Percentiles rank a stretch among this genome's conserved stretches.
phyloP scores from a whole-genome alignment of 164 flowering plant genomes.

The Santalum album region DNA sequence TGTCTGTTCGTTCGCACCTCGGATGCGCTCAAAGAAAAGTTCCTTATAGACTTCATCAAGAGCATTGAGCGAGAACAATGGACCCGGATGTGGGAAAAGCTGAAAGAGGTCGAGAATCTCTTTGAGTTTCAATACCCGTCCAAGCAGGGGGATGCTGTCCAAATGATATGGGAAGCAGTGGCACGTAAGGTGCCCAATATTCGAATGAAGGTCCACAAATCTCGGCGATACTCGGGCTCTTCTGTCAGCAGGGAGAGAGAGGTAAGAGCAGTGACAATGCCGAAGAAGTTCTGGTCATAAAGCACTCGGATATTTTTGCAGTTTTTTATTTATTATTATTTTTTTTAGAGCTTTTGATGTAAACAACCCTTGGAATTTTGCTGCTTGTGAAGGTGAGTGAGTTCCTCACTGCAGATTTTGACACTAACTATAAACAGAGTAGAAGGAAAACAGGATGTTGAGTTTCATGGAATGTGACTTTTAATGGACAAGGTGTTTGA shows the following conservation, averaged over 20 bases:
- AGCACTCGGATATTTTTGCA: no score
- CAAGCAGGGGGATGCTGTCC: slow-evolving; percentile 59
- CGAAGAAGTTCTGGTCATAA: slow-evolving; percentile 23
- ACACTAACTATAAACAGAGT: no score
- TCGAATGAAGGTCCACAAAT: slow-evolving; percentile 36
- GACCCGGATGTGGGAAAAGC: slow-evolving; percentile 57
- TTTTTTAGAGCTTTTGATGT: no score
- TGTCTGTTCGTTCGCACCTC: slow-evolving; percentile 67
- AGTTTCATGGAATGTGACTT: no score
- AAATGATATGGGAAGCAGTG: slow-evolving; percentile 87
- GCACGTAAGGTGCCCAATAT: slow-evolving; percentile 49
- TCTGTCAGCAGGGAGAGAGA: slow-evolving; percentile 3
- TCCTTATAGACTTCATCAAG: slow-evolving; percentile 48
- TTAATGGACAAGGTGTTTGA: no score
- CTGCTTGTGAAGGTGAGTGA: no score
- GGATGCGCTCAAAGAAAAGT: slow-evolving; percentile 55
- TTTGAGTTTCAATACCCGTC: slow-evolving; percentile 70
- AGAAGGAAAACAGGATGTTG: no score
- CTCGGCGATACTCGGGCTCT: slow-evolving; percentile 26
- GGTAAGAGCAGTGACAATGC: slow-evolving; percentile 11
- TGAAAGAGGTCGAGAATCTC: slow-evolving; percentile 47
- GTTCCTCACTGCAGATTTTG: no score
- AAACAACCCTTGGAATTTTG: no score
- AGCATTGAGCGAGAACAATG: slow-evolving; percentile 53
- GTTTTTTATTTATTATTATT: no score